Conservation (phyloP, 208 protist genomes). For the Angomonas deanei region DNA sequence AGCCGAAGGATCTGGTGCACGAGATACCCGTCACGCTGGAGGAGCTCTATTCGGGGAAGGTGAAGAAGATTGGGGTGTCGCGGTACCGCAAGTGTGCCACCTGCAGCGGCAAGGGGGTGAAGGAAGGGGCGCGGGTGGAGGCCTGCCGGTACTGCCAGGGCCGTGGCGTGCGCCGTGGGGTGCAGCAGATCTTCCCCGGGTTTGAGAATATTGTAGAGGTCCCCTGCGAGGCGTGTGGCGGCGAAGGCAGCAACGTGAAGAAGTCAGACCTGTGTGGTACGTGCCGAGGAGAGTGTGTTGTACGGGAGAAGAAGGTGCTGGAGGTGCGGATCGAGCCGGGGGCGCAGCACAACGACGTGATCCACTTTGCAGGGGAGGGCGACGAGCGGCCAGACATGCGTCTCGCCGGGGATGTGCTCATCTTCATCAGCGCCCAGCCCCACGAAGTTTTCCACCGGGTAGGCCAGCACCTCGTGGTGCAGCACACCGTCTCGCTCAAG, state of each 20-base stretch:
- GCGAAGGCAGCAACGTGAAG: conserved; percentile 69
- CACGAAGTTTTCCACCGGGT: conserved; percentile 91
- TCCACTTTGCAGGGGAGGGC: conserved; percentile 93
- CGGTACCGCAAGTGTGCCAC: conserved; percentile 60
- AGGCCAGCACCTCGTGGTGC: conserved; percentile 91
- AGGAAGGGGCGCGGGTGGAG: conserved; percentile 31
- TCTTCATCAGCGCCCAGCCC: conserved; percentile 90
- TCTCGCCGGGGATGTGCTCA: conserved; percentile 94
- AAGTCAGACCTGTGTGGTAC: conserved; percentile 87
- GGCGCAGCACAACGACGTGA: conserved; percentile 89
- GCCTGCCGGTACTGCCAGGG: conserved; percentile 91
- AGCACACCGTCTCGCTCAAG: conserved; percentile 76
- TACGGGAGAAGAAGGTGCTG: conserved; percentile 90
- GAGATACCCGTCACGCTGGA: conserved; percentile 91
- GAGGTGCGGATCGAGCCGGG: conserved; percentile 95
- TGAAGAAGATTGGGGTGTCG: conserved; percentile 86
- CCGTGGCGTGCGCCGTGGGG: conserved; percentile 75
- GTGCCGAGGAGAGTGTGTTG: conserved; percentile 91
- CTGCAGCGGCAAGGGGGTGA: conserved; percentile 66
- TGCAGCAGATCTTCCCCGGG: conserved; percentile 92
- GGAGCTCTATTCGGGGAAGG: conserved; percentile 96
- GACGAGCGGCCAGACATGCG: conserved; percentile 85
- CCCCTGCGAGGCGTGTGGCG: conserved; percentile 88
- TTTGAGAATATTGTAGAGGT: conserved; percentile 91
- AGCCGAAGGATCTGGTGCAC: conserved; percentile 93